Evolutionary conservation across 768 basidiomycete genomes (phyloP).

Genomic region (Tulasnella sp.): DNA sequence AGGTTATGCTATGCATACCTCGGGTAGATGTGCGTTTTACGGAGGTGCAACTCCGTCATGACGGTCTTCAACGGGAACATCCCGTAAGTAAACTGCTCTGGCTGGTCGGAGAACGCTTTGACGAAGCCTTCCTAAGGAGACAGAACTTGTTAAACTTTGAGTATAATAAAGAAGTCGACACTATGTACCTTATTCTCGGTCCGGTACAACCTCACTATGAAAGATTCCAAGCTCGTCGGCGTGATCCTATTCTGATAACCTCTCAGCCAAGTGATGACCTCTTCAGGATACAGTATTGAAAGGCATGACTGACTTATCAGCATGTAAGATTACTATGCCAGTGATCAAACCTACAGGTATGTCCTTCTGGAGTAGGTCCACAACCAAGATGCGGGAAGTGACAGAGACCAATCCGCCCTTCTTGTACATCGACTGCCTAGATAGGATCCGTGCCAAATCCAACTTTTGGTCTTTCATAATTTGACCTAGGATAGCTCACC

Average conservation of each 20-base stretch:
- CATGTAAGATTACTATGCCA: constrained; percentile 81
- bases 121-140: constrained; percentile 64
- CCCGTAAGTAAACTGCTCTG: constrained; percentile 87
- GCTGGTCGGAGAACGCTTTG: constrained; percentile 95
- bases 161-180: background rate
- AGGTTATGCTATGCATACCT: constrained; percentile 37
- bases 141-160: constrained; percentile 1
- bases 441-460: background rate
- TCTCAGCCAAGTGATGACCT: too few relatives aligned
- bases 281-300: background rate
- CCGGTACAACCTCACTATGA: constrained; percentile 82
- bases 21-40: constrained; percentile 85
- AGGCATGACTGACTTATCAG: constrained; percentile 54
- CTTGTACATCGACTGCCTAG: constrained; percentile 75
- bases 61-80: constrained; percentile 84
- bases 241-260: constrained; percentile 49
- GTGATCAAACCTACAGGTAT: constrained; percentile 79
- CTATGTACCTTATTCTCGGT: constrained; percentile 60
- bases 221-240: constrained; percentile 75
- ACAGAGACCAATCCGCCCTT: constrained; percentile 83
- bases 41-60: constrained; percentile 84
- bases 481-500: constrained; percentile 20
- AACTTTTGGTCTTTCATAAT: background rate
- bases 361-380: constrained; percentile 83
- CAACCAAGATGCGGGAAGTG: constrained; percentile 87